These are phyloP conservation scores for Alternaria brassicae DNA, from an alignment of 2,329 filamentous ascomycete genomes.

Conservation along the genomic window DNA sequence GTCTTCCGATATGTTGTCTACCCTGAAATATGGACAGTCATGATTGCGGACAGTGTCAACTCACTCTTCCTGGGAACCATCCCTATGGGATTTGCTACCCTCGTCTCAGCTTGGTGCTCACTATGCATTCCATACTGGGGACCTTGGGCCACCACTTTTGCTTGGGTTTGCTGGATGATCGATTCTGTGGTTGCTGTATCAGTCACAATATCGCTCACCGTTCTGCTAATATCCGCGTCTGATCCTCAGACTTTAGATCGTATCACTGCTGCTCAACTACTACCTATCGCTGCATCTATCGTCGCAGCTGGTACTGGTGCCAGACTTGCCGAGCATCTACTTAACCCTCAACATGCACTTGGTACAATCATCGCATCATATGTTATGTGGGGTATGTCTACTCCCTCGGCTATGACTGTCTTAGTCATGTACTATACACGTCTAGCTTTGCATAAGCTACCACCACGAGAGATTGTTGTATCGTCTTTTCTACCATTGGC, in stretches of 20 bases:
- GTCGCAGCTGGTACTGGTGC: conserved; percentile 70
- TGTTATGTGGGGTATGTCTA: conserved; percentile 71
- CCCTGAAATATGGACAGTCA: conserved; percentile 68
- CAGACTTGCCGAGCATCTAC: conserved; percentile 67
- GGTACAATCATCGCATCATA: conserved; percentile 71
- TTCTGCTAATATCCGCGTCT: conserved; percentile 61
- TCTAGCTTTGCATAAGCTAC: conserved; percentile 70
- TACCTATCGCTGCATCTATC: conserved; percentile 71
- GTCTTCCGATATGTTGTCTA: conserved; percentile 69
- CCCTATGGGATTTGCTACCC: conserved; percentile 73
- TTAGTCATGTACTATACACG: conserved; percentile 74
- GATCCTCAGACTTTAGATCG: conserved; percentile 40
- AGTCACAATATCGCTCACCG: conserved; percentile 56
- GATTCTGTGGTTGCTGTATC: conserved; percentile 55
- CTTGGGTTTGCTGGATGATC: conserved; percentile 60
- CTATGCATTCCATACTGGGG: conserved; percentile 69
- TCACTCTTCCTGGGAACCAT: conserved; percentile 72
- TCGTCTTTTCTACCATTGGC: conserved; percentile 72
- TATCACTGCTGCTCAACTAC: conserved; percentile 70
- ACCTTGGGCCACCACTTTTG: conserved; percentile 57
- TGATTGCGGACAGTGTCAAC: conserved; percentile 71
- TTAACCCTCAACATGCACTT: conserved; percentile 62
- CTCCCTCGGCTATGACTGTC: conserved; percentile 66
- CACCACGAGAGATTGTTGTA: conserved; percentile 71
- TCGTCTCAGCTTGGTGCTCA: conserved; percentile 70